Evolutionary conservation across 768 basidiomycete genomes (phyloP), one percentile per base, ranked within the genome.

Genomic region (Infundibulicybe gibba): DNA sequence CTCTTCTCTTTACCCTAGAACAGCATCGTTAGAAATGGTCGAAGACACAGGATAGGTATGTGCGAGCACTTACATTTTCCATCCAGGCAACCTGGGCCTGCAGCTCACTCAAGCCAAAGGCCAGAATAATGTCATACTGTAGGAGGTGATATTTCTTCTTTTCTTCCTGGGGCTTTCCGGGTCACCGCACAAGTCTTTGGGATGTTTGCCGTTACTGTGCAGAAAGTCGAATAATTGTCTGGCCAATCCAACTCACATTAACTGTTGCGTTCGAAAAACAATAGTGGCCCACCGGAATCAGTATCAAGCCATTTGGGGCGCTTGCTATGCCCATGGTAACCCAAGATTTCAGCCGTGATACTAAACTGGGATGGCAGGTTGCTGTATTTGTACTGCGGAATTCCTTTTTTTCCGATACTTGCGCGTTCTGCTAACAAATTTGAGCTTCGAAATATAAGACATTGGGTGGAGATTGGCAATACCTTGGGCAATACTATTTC

Each of bases 21-120:
- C n/a, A 10, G 17, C 35, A 6, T 38, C 35, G 17, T 10, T 10
- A 10, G 17, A 14, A 38, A 10, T 19, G 4, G n/a, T n/a, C 3
- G 14, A 38, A 3, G 10, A 38, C 3, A n/a, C 10, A 10, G 14
- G 17, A 6, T 38, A 6, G 17, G 14, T n/a, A 10, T 38, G 17
- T 3, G 31, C 20, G 12, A 6, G 17, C 19, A 54, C 68, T 49
- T 54, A 76, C 72, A 49, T 70, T 65, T 34, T 76, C 71, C 35
- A 51, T 52, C 75, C 76, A 76, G 21, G 62, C 58, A 47, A 77
- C 62, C 33, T 74, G 66, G 0, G 74, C 76, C 43, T 66, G 68
- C 40, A 77, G 53, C 49, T 77, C 76, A 0, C 75, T 75, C 41
- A 70, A 46, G 6, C 76, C 77, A 41, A 78, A 76, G 14, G 66